Evolutionary conservation across 805 yeast genomes (phyloP), one percentile per base, ranked within the genome.

Genomic region (Saturnispora diversa): DNA sequence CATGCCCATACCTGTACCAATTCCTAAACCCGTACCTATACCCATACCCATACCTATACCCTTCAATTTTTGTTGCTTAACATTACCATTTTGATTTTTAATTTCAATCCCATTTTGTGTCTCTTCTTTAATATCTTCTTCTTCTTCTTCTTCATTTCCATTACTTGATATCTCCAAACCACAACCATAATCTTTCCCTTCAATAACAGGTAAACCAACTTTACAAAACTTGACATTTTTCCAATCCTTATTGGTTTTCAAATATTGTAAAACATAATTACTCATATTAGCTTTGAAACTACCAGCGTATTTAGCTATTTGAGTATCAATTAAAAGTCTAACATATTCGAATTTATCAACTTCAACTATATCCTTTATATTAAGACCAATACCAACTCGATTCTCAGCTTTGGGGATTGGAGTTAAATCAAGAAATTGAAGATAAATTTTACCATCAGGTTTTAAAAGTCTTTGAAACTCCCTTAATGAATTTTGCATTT

Each of bases 401-500:
- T n/a, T n/a, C 9, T 16, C 16, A 5, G 37, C 25, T 20, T 39
- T 26, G 8, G 42, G 37, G 5, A 39, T 32, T 4, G 42, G 36
- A n/a, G 34, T 53, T 12, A 56, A 44, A 43, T 62, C 64, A 46
- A 52, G 53, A 7, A 60, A 27, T 11, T 50, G 44, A 9, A 63
- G 44, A 42, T 58, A 62, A 11, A 60, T 31, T 29, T 39, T 45
- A 6, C 64, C 67, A 5, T 51, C 51, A 3, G 58, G 58, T 34
- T 52, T 55, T 27, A 63, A 40, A 4, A 60, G 50, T 35, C 67
- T 37, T 10, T 50, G 39, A 39, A 59, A 50, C 40, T 63, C 67
- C 5, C 31, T 37, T 6, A 63, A 43, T 2, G 55, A 47, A 0
- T 43, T 31, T 0, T 23, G 10, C 24, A 60, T 39, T 19, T 53